These are phyloP conservation scores for Candida albicans DNA, from an alignment of 1,139 yeast species.

Conservation along the genomic window DNA sequence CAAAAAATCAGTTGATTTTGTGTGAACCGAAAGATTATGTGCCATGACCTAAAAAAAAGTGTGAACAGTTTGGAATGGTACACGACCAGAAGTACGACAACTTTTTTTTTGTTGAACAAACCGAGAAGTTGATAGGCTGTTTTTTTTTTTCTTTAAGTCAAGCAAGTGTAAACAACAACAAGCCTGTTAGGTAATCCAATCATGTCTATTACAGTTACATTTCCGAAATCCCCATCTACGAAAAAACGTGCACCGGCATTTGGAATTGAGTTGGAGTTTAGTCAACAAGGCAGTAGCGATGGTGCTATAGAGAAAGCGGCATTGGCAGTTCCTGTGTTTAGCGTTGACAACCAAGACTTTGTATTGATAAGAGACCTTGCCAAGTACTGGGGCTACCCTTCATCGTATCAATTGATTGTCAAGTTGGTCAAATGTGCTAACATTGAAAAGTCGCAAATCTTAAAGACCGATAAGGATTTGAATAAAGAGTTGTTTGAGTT, in stretches of 20 bases:
- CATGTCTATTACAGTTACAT: not conserved
- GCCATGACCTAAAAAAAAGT: conserved; percentile 3
- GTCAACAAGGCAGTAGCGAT: conserved; percentile 9
- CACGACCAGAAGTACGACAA: not conserved
- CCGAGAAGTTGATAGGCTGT: not conserved
- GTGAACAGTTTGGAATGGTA: too few species aligned
- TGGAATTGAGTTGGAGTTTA: conserved; percentile 1
- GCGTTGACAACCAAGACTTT: conserved; percentile 13
- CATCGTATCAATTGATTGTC: conserved; percentile 42
- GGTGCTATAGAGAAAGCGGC: conserved; percentile 3
- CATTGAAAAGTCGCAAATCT: conserved; percentile 22
- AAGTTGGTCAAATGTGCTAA: conserved; percentile 25
- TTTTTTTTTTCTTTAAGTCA: too few species aligned
- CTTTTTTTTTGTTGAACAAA: not conserved
- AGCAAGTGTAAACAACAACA: too few species aligned
- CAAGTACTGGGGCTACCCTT: conserved; percentile 41
- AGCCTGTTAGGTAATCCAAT: not conserved
- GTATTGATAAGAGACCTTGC: conserved; percentile 37
- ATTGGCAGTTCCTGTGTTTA: conserved; percentile 14
- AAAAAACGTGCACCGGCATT: not conserved
- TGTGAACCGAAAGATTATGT: conserved; percentile 1
- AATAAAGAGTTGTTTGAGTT: conserved; percentile 24
- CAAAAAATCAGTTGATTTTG: conserved; percentile 1
- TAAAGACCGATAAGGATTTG: conserved; percentile 20
- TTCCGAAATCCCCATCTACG: not conserved